Base-by-base conservation (phyloP, 2,329 filamentous ascomycete genomes). In the Fusarium armeniacum region DNA sequence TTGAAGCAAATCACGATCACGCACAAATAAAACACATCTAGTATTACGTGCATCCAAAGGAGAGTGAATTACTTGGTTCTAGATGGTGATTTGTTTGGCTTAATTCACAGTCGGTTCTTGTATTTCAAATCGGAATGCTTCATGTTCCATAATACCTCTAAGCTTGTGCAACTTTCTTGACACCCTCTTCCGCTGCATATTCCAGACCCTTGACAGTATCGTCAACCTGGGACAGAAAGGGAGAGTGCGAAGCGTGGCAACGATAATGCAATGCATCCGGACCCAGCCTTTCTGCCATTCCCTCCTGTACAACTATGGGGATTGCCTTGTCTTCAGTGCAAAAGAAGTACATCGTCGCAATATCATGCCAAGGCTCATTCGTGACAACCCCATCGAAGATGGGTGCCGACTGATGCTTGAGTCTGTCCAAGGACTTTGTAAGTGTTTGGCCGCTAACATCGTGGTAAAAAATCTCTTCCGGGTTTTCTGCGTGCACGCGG, bases 351-450 rank as follows among this genome's bases (percentile, higher is more conserved):
- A 71, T 69, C 35, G 62, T 69, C 30, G 72, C 63, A 11, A 77
- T 72, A n/a, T 75, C 72, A 15, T 75, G 54, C 75, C 75, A 77
- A 5, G 75, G 73, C 41, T 75, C 75, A 15, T 72, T 74, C n/a
- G 59, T 65, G 1, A 72, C 68, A 5, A 58, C 38, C 22, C 70
- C 75, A 6, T 70, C 70, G 10, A 76, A 75, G 1, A 71, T 53
- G 6, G 47, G 35, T 1, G 43, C 62, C 1, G 67, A 73, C 26
- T 73, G 58, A 33, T 73, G 63, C n/a, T 66, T 45, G 7, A 70
- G 46, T 3, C 58, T 55, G 1, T 18, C 24, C 9, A 72, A 45
- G 2, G 71, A 62, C 43, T 64, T 53, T n/a, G 67, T 49, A 12
- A 64, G 45, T 0, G 47, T 61, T 3, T 63, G 24, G 6, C 67